These are phyloP conservation scores for Secale cereale DNA, from an alignment of 176 grass and related monocot species.

Conservation along the genomic window DNA sequence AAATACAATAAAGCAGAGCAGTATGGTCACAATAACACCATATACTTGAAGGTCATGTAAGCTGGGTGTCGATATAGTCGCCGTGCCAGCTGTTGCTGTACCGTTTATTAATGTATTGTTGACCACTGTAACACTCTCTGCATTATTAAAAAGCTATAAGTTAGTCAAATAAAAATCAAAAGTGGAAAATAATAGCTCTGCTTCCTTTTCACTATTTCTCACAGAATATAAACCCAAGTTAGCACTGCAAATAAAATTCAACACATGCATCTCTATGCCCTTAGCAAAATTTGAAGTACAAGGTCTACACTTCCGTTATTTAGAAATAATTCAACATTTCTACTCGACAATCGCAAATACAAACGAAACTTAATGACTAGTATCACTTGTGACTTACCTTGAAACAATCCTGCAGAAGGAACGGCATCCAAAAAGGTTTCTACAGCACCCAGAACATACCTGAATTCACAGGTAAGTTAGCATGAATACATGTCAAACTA, in stretches of 20 bases:
- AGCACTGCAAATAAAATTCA: background rate
- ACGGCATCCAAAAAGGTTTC: constrained; percentile 97
- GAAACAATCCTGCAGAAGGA: constrained; percentile 86
- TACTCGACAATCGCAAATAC: background rate
- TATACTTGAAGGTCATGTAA: constrained; percentile 97
- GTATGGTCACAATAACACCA: constrained; percentile 82
- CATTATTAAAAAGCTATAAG: constrained; percentile 12
- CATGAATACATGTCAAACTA: background rate
- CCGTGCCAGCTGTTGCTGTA: constrained; percentile 58
- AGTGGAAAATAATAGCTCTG: background rate
- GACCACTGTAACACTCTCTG: constrained; percentile 86
- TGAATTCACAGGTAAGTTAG: constrained; percentile 31
- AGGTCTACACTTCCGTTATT: background rate
- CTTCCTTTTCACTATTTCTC: background rate
- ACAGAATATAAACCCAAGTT: background rate
- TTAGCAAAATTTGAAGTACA: background rate
- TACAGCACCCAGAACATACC: constrained; percentile 97
- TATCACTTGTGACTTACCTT: constrained; percentile 44
- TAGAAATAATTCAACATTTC: background rate
- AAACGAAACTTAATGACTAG: background rate
- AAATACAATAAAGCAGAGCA: constrained; percentile 97
- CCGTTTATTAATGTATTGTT: constrained; percentile 71
- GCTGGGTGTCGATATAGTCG: constrained; percentile 75
- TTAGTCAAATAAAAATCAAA: constrained; percentile 21
- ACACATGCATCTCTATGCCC: background rate